Percentiles rank a stretch among this genome's conserved stretches.
Evolutionary conservation across 805 yeast genomes (phyloP).

Genomic region (Helenozyma rhizophorensis): DNA sequence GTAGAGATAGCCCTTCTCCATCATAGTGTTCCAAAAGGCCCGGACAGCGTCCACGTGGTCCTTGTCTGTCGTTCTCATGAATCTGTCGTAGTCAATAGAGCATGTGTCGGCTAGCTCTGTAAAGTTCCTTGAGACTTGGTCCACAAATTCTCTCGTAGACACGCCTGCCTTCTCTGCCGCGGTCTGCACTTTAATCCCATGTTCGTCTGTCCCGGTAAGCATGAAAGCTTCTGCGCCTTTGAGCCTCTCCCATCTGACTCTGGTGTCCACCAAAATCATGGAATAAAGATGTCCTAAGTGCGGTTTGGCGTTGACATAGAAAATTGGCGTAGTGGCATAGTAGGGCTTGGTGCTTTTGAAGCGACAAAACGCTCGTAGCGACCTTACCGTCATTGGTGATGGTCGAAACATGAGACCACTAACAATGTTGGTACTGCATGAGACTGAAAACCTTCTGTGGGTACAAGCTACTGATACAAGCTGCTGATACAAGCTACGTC

Average conservation of each 20-base stretch:
- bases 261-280: conserved; percentile 77
- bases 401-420: too few species aligned
- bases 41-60: conserved; percentile 70
- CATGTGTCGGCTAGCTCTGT: conserved; percentile 55
- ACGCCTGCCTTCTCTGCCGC: conserved; percentile 58
- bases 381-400: too few species aligned
- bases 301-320: conserved; percentile 92
- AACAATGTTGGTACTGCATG: too few species aligned
- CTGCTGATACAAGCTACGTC: too few species aligned
- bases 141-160: conserved; percentile 67
- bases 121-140: conserved; percentile 62
- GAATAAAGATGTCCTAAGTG: conserved; percentile 92
- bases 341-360: too few species aligned
- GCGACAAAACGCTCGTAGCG: too few species aligned
- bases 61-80: conserved; percentile 83
- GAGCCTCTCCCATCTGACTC: conserved; percentile 64
- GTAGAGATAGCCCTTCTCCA: conserved; percentile 62
- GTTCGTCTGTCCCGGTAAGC: conserved; percentile 96
- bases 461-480: too few species aligned
- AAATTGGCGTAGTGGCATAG: conserved; percentile 86
- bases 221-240: conserved; percentile 38
- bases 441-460: too few species aligned
- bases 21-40: conserved; percentile 63
- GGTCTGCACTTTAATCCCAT: conserved; percentile 87
- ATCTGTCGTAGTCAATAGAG: conserved; percentile 61